Evolutionary conservation across 768 basidiomycete genomes (phyloP), one percentile per base, ranked within the genome.

Genomic region (Phallus indusiatus): DNA sequence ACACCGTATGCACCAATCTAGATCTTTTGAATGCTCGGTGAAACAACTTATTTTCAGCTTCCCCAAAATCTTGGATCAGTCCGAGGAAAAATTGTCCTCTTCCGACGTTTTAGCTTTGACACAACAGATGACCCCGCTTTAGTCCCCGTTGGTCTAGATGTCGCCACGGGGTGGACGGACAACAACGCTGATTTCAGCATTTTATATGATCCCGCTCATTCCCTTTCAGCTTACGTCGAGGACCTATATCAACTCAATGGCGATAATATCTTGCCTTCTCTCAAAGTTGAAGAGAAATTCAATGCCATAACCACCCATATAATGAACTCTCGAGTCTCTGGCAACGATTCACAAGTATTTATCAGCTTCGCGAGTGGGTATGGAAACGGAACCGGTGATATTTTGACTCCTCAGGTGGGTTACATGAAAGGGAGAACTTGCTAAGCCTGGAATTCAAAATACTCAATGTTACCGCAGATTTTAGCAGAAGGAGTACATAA

Each of bases 41-140:
- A 50, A 56, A 6, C 35, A 46, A 10, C 36, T 21, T 7, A 28
- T 28, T 3, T 28, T 28, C 33, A 22, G 24, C 28, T 53, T 14
- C 22, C 22, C 21, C 20, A 8, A 53, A 80, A 77, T 69, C 71
- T 82, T 6, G 78, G 79, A 1, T 72, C 78, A 67, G 75, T 78
- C 1, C 76, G 81, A 2, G 78, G 78, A 18, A 81, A 80, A 64
- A 69, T 80, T 6, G 76, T 75, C 14, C 74, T 81, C 28, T 73
- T 82, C 36, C 76, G 79, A 57, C 76, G 81, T 6, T 80, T 74
- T 66, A 66, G 69, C 28, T 79, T 75, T 60, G 80, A 78, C 21
- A 78, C 79, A 5, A 21, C 56, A 18, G 33, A 42, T 22, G 49
- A 57, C 18, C 61, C 56, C 20, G 35, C 51, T 47, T 46, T 61